phyloP scores from a whole-genome alignment of 495 filamentous ascomycete species.

The Neurospora pannonica region DNA sequence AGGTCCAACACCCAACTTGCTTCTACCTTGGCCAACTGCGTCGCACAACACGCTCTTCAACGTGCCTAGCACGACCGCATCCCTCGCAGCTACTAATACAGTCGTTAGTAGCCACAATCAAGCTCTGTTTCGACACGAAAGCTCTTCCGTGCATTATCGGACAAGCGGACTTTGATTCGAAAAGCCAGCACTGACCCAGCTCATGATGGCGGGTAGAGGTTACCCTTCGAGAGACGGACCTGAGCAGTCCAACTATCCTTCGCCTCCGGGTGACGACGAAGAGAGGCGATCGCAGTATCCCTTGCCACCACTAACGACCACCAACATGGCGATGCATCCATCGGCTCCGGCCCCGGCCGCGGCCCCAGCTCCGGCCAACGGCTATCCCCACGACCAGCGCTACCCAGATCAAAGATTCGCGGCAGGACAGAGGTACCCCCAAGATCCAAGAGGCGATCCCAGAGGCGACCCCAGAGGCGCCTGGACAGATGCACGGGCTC shows the following conservation, averaged over 20 bases:
- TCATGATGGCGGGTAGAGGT: constrained; percentile 14
- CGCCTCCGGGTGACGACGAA: constrained; percentile 37
- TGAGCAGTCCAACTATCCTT: constrained; percentile 38
- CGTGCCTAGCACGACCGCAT: background rate
- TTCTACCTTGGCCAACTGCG: background rate
- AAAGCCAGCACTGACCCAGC: background rate
- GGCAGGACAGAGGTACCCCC: constrained; percentile 3
- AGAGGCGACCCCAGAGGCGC: background rate
- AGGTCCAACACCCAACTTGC: background rate
- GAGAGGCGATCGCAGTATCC: constrained; percentile 10
- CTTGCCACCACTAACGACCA: background rate
- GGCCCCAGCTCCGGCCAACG: constrained; percentile 3
- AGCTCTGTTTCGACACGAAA: background rate
- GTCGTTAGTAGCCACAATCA: background rate
- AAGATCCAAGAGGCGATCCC: constrained; percentile 2
- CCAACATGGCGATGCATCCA: background rate
- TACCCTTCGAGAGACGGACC: constrained; percentile 26
- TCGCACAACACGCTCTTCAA: background rate
- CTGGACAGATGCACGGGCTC: background rate
- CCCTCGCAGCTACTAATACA: background rate
- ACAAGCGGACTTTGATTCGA: background rate
- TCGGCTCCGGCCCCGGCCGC: background rate
- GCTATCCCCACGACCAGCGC: constrained; percentile 16
- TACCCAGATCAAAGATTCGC: constrained; percentile 4
- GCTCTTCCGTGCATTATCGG: background rate